Conservation (phyloP, 2,329 filamentous ascomycete species). For the Metarhizium brunneum region DNA sequence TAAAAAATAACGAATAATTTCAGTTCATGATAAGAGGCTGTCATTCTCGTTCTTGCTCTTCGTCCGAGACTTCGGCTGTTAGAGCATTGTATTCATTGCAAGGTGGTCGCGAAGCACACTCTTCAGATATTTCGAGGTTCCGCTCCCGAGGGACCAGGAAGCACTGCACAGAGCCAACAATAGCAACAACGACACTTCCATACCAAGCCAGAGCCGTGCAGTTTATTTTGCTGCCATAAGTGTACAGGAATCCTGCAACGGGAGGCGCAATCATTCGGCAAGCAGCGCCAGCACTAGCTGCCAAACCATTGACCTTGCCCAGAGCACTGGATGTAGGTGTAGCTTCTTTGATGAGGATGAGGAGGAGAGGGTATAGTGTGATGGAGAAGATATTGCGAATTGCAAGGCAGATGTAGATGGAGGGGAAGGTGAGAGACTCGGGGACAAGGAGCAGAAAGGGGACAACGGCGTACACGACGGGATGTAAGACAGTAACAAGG, state of each 20-base stretch:
- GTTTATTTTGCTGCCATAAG: conserved; percentile 46
- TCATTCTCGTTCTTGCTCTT: conserved; percentile 10
- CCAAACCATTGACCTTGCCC: conserved; percentile 57
- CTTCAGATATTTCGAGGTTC: conserved; percentile 18
- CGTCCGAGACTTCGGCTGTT: conserved; percentile 22
- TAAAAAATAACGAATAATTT: neutral
- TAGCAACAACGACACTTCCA: conserved; percentile 46
- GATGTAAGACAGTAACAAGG: conserved; percentile 49
- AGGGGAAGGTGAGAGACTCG: conserved; percentile 37
- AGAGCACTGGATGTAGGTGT: conserved; percentile 46
- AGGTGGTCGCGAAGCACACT: conserved; percentile 13
- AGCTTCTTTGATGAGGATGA: conserved; percentile 60
- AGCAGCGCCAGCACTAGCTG: conserved; percentile 55
- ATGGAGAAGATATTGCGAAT: conserved; percentile 54
- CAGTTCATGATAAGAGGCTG: neutral
- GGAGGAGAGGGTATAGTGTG: conserved; percentile 54
- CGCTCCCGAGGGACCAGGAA: conserved; percentile 38
- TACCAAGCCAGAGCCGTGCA: conserved; percentile 58
- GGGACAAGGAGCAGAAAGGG: conserved; percentile 49
- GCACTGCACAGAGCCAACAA: conserved; percentile 50
- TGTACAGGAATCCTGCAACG: conserved; percentile 53
- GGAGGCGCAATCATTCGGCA: conserved; percentile 61
- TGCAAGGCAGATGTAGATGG: conserved; percentile 48
- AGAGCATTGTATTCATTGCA: conserved; percentile 9
- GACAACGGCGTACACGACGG: conserved; percentile 50